Base-by-base conservation (phyloP, 2,329 filamentous ascomycete genomes). In the Verticillium isaacii region DNA sequence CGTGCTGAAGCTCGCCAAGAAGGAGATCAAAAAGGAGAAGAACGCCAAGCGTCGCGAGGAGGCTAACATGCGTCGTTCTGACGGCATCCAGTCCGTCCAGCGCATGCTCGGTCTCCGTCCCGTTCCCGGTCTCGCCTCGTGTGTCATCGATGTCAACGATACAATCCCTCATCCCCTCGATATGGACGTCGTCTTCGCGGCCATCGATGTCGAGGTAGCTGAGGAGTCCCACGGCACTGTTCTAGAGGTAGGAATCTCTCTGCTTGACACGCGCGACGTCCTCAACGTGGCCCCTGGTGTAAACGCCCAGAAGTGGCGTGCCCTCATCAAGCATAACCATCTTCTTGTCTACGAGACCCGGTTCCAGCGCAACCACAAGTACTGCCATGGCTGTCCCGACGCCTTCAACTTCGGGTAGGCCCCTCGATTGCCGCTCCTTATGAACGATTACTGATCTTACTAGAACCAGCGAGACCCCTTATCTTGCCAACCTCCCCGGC, bases 211-310 rank as follows among this genome's bases (percentile, higher is more conserved):
- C 36, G 95, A 99, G 74, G 87, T 89, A 1, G 91, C 88, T 62
- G 95, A 99, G 73, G 75, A 77, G 25, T 79, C 85, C 55, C 84
- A 86, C 14, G 78, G 81, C 37, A 78, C 85, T 14, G 83, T 98
- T 62, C 96, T 93, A 0, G 95, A 99, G 73, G 82, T 99, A 45
- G 95, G 95, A 1, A 80, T 99, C 50, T 89, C 92, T 1, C 88
- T 89, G 2, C 80, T 98, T 0, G 93, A 98, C 71, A 93, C 90
- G 1, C 68, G 74, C 5, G 74, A 83, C 41, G 71, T 92, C 25
- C 68, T 75, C 1, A 76, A 73, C 8, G 64, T 87, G 0, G 69
- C 84, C 0, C 90, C 91, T 2, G 91, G 91, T 0, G 68, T 77
- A 2, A 74, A 78, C 32, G 91, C 88, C 3, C 68, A 77, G 50